Conservation (phyloP, 2,329 filamentous ascomycete species). For the Aspergillus pseudotamarii region DNA sequence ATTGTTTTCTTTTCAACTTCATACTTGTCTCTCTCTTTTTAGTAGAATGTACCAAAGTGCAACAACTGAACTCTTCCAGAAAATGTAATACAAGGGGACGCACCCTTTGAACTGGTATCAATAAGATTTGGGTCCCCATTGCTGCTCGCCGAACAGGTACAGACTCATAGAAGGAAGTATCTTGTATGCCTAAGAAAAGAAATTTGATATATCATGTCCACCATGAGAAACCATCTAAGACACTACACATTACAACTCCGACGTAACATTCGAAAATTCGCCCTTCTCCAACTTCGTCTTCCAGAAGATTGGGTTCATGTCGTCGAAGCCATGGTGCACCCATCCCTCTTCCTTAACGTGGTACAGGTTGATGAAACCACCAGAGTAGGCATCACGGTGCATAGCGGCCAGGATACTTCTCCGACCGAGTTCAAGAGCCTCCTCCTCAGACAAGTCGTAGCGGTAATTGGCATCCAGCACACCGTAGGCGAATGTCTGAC, state of each 20-base stretch:
- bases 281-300: constrained; percentile 98
- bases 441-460: constrained; percentile 84
- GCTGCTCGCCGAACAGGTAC: neutral
- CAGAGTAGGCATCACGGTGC: constrained; percentile 97
- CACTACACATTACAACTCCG: constrained; percentile 55
- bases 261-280: constrained; percentile 95
- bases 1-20: neutral
- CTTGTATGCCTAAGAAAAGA: constrained; percentile 17
- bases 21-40: neutral
- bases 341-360: constrained; percentile 98
- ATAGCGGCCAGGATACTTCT: constrained; percentile 94
- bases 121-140: neutral
- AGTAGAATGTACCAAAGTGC: neutral
- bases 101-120: neutral
- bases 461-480: constrained; percentile 94
- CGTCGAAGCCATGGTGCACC: constrained; percentile 97
- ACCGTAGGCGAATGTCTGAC: constrained; percentile 98
- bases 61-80: neutral
- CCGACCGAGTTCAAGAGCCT: constrained; percentile 86
- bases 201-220: constrained; percentile 17
- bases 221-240: constrained; percentile 18
- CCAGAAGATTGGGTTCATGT: constrained; percentile 99
- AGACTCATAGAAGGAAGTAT: constrained; percentile 10
- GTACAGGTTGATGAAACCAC: constrained; percentile 98
- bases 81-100: neutral